Evolutionary conservation across 306 rosid species (phyloP).

Genomic region (Quercus gilva): DNA sequence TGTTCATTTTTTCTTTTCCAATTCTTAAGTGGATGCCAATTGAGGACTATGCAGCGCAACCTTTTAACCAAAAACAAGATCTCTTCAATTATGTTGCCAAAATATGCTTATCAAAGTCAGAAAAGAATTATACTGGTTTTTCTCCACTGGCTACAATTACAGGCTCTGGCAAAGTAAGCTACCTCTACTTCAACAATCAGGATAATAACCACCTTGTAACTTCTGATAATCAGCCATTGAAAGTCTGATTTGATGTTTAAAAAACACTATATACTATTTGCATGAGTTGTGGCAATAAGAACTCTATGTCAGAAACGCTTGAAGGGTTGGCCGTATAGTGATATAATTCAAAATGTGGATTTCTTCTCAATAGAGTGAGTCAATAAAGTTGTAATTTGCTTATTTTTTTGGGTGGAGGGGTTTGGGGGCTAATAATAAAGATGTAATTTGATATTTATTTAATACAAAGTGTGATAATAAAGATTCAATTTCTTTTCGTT

Average conservation of each 20-base stretch:
- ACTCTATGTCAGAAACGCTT: background rate
- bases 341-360: too few species aligned
- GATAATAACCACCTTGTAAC: conserved; percentile 10
- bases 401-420: too few species aligned
- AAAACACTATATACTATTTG: background rate
- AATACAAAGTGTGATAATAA: too few species aligned
- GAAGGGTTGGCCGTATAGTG: background rate
- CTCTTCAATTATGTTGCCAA: conserved; percentile 47
- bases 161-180: conserved; percentile 38
- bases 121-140: conserved; percentile 49
- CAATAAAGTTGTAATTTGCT: too few species aligned
- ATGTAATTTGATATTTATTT: too few species aligned
- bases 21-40: conserved; percentile 75
- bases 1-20: background rate
- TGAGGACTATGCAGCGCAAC: conserved; percentile 70
- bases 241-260: background rate
- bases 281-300: background rate
- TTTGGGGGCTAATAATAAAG: too few species aligned
- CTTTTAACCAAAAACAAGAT: conserved; percentile 41
- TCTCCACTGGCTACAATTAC: conserved; percentile 32
- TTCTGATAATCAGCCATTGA: conserved; percentile 3
- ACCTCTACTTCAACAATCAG: conserved; percentile 48
- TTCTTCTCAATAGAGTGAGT: too few species aligned
- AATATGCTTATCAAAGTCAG: conserved; percentile 46
- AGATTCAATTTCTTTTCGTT: too few species aligned